Evolutionary conservation across 1,284 basidiomycete genomes (phyloP), one percentile per base, ranked within the genome.

Genomic region (Apiotrichum mycotoxinovorans): DNA sequence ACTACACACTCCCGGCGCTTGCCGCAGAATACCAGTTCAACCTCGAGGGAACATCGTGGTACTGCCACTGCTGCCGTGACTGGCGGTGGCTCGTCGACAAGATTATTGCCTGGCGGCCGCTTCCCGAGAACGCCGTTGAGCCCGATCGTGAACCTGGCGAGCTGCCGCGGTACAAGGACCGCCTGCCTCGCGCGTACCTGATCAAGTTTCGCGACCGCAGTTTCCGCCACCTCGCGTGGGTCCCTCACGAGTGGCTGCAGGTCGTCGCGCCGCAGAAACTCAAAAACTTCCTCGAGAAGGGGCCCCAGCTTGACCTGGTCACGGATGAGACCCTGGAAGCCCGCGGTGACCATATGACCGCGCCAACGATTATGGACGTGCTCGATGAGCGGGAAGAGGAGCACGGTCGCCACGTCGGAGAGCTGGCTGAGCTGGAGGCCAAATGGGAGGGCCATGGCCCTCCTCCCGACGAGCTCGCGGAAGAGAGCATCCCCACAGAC

Each of bases 81-180:
- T 93, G 83, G 73, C 78, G 79, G 14, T 86, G 86, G 69, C 71
- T 77, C 1, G 78, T 92, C n/a, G 91, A 96, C 72, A 87, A 87
- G 72, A 89, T 97, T 62, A 80, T 96, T 42, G 93, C 91, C 0
- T 97, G 93, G 93, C 82, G 91, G 37, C 87, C 89, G 10, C 85
- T 83, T 66, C 88, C 88, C 27, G 73, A 81, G 1, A 80, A 82
- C 60, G 85, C 84, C 27, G 70, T 80, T 10, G 85, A 88, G 69
- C 77, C 82, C 4, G 62, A 77, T 30, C 74, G 70, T 33, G 66
- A 76, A 14, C 61, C 68, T 20, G 77, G 78, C 54, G 79, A 83
- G 61, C 66, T 78, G 22, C 80, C 83, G 1, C 78, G 84, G 65
- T 80, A 81, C 72, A 89, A 85, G 70, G 75, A 79, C 30, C 68